phyloP scores from a whole-genome alignment of 1,139 yeast genomes.

The Taiozyma sp. region DNA sequence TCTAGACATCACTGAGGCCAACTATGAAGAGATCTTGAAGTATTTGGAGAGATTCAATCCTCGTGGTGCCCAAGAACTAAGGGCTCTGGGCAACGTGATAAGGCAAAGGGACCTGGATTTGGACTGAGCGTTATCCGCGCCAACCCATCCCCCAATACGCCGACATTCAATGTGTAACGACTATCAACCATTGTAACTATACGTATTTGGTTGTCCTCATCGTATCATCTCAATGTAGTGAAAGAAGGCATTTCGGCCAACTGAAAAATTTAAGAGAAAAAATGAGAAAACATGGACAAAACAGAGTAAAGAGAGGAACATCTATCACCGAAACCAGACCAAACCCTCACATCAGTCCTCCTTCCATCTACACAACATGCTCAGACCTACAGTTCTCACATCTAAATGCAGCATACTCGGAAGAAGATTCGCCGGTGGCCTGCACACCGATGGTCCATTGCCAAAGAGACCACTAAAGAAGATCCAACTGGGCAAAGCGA shows the following conservation, averaged over 20 bases:
- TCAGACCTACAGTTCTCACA: neutral
- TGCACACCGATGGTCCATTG: slow-evolving; percentile 22
- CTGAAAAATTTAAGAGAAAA: neutral
- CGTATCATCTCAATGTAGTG: neutral
- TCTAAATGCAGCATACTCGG: slow-evolving; percentile 1
- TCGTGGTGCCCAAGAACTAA: slow-evolving; percentile 34
- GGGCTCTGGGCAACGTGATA: slow-evolving; percentile 39
- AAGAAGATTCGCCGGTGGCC: slow-evolving; percentile 7
- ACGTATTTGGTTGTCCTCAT: neutral
- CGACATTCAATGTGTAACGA: neutral
- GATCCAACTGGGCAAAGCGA: slow-evolving; percentile 59
- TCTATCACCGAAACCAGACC: neutral
- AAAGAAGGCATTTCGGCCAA: neutral
- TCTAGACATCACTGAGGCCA: slow-evolving; percentile 26
- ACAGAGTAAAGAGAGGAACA: neutral
- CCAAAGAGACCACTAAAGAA: slow-evolving; percentile 34
- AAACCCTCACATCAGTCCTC: neutral
- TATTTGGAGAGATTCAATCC: slow-evolving; percentile 33
- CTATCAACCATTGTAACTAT: neutral
- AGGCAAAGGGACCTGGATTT: slow-evolving; percentile 35
- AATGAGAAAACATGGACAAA: neutral
- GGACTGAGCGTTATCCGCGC: neutral
- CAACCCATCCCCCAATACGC: neutral
- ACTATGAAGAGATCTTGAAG: slow-evolving; percentile 33
- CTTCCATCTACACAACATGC: neutral